phyloP scores from a whole-genome alignment of 179 eudicot genomes.

The Beta macrorhiza region DNA sequence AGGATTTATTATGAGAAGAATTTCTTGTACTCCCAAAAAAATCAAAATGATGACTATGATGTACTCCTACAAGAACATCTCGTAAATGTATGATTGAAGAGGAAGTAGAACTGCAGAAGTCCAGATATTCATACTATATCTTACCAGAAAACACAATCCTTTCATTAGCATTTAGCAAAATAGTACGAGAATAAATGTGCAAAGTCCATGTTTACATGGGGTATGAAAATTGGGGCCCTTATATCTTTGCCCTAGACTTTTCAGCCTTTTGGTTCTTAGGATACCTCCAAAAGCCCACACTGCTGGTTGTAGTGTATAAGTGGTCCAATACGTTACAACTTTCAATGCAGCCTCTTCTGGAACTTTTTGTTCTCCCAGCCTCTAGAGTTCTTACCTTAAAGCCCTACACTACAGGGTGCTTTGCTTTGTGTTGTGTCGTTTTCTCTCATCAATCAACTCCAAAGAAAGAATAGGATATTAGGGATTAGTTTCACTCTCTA shows the following conservation, averaged over 20 bases:
- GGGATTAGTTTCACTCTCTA: neutral
- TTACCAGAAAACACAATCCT: neutral
- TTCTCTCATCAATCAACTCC: neutral
- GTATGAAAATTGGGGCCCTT: neutral
- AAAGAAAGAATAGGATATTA: neutral
- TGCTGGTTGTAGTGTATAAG: neutral
- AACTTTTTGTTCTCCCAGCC: neutral
- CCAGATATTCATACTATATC: no score
- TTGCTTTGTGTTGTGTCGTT: conserved; percentile 17
- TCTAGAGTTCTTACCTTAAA: conserved; percentile 7
- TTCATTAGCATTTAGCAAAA: neutral
- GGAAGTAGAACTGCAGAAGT: no score
- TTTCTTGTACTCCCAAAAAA: no score
- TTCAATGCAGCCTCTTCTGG: neutral
- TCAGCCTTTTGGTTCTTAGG: conserved; percentile 16
- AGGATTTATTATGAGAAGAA: no score
- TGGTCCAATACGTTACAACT: conserved; percentile 10
- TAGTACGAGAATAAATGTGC: neutral
- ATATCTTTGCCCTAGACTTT: neutral
- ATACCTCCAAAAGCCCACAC: conserved; percentile 19
- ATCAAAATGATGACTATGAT: no score
- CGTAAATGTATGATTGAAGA: no score
- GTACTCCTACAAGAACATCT: no score
- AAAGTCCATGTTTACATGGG: neutral
- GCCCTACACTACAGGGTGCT: neutral